Evolutionary conservation across 75 land plant genomes (phyloP).

Genomic region (Azolla pinnata): DNA sequence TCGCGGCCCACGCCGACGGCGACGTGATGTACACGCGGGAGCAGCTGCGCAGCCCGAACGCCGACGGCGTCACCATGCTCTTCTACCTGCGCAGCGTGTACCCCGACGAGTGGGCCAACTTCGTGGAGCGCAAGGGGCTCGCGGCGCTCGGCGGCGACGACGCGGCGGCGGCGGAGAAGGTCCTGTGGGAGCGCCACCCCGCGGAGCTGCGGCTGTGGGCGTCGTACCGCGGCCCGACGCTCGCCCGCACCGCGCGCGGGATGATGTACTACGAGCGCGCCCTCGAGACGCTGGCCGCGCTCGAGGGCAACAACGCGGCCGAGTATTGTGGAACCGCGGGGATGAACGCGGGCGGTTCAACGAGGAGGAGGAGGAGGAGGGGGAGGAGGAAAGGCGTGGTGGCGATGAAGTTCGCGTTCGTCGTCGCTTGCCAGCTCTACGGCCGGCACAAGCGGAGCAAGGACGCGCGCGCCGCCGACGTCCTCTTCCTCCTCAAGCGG

Average conservation of each 20-base stretch:
- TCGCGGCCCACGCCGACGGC: slow-evolving; percentile 36
- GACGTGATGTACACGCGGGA: slow-evolving; percentile 29
- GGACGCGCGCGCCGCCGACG: no score
- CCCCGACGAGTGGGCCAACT: slow-evolving; percentile 35
- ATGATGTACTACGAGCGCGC: slow-evolving; percentile 33
- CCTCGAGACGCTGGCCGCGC: slow-evolving; percentile 4
- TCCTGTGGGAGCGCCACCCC: slow-evolving; percentile 44
- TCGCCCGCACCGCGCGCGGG: slow-evolving; percentile 34
- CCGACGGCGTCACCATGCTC: slow-evolving; percentile 33
- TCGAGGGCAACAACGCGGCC: no score
- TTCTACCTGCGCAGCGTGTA: slow-evolving; percentile 34
- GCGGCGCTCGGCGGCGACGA: no score
- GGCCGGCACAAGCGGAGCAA: no score
- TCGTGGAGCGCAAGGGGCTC: slow-evolving; percentile 27
- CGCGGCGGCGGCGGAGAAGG: slow-evolving; percentile 28
- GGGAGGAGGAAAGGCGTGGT: no score
- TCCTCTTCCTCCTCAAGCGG: no score
- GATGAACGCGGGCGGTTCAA: no score
- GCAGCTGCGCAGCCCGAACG: slow-evolving; percentile 26
- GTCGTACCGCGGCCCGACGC: slow-evolving; percentile 36
- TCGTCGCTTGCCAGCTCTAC: no score
- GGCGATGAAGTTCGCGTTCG: no score
- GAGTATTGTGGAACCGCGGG: no score
- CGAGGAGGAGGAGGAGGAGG: no score
- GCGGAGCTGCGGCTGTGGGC: slow-evolving; percentile 89